Percentiles rank a stretch among this genome's conserved stretches.
Evolutionary conservation across 306 rosid species (phyloP).

Genomic region (Acmispon strigosus): DNA sequence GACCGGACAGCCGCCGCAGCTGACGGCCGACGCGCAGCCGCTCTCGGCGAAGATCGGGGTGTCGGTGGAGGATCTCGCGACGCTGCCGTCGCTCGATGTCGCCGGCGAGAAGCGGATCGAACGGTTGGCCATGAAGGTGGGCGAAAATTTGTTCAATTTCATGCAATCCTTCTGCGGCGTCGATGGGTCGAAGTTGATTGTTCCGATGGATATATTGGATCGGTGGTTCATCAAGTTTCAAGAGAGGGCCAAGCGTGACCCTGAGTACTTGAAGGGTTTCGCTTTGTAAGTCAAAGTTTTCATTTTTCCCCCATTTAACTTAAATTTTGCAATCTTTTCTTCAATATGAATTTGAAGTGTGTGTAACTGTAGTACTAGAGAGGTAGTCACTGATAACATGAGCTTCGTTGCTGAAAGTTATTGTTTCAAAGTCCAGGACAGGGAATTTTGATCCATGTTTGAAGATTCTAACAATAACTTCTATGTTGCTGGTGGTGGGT

Average conservation of each 20-base stretch:
- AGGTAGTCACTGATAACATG: neutral
- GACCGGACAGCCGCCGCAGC: slow-evolving; percentile 40
- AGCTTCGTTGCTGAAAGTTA: neutral
- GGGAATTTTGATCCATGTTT: neutral
- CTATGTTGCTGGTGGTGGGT: neutral
- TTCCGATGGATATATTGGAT: slow-evolving; percentile 90
- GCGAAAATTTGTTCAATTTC: slow-evolving; percentile 84
- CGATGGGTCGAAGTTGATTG: slow-evolving; percentile 76
- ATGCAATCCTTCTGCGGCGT: slow-evolving; percentile 94
- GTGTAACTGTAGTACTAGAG: neutral
- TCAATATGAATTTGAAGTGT: neutral
- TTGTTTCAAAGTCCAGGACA: neutral
- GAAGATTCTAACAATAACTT: neutral
- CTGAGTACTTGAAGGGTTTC: slow-evolving; percentile 73
- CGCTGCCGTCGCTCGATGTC: slow-evolving; percentile 76
- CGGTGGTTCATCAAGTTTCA: slow-evolving; percentile 92
- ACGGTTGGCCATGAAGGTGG: slow-evolving; percentile 71
- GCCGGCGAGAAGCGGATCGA: slow-evolving; percentile 55
- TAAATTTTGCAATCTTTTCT: neutral
- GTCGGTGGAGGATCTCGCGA: slow-evolving; percentile 79
- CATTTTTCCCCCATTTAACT: neutral
- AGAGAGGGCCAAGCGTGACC: slow-evolving; percentile 80
- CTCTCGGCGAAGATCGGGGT: slow-evolving; percentile 87
- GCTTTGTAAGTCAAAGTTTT: slow-evolving; percentile 26
- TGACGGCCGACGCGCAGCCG: slow-evolving; percentile 54